phyloP scores from a whole-genome alignment of 2,329 filamentous ascomycete genomes.

The Apiospora marii region DNA sequence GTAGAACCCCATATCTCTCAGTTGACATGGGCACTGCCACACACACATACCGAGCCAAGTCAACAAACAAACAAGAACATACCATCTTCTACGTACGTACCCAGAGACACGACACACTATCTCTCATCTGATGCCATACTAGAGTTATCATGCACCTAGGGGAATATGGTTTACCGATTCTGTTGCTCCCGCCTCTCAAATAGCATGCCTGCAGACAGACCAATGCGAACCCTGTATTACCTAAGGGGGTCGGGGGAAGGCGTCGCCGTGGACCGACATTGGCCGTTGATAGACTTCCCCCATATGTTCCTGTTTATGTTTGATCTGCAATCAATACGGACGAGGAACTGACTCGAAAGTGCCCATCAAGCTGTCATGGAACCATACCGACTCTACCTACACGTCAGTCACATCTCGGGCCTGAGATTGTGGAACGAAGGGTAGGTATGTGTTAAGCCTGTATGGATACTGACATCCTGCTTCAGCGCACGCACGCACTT shows the following conservation, averaged over 20 bases:
- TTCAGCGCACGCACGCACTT: neutral
- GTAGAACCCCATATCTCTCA: neutral
- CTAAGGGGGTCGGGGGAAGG: conserved; percentile 6
- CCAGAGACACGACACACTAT: neutral
- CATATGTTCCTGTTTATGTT: neutral
- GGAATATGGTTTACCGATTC: neutral
- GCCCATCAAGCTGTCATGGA: conserved; percentile 12
- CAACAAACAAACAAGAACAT: neutral
- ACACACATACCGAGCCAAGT: neutral
- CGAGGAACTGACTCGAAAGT: neutral
- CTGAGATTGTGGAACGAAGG: conserved; percentile 8
- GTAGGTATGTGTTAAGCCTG: neutral
- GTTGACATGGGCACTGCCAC: neutral
- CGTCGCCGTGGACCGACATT: conserved; percentile 11
- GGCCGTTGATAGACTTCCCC: conserved; percentile 7
- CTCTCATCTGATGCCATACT: neutral
- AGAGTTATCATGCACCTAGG: neutral
- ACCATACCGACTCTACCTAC: neutral
- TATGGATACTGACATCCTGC: neutral
- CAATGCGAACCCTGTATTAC: conserved; percentile 8
- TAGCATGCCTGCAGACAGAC: neutral
- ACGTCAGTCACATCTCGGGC: neutral
- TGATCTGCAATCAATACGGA: neutral
- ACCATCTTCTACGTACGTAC: neutral
- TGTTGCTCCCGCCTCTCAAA: neutral